phyloP scores from a whole-genome alignment of 192 early-diverging fungal species.

The Backusella mclennaniae region DNA sequence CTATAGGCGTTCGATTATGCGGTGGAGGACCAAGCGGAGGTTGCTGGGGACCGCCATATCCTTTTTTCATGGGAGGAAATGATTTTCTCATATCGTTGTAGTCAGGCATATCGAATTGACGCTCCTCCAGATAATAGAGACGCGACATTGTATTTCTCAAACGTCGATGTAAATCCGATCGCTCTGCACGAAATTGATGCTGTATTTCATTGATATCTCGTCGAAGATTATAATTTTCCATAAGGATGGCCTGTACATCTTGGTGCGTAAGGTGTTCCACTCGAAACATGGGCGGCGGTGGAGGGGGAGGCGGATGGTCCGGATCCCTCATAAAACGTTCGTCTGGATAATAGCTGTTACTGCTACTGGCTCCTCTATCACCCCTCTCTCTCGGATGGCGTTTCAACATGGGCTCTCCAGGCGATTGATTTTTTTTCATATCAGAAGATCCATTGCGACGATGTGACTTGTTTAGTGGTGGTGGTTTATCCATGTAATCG shows the following conservation, averaged over 20 bases:
- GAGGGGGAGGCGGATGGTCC: background rate
- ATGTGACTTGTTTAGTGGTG: background rate
- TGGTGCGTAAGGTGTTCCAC: background rate
- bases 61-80: background rate
- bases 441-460: background rate
- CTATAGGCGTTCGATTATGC: background rate
- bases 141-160: conserved; percentile 5
- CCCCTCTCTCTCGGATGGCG: background rate
- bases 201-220: background rate
- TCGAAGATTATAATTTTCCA: conserved; percentile 1
- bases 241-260: conserved; percentile 2
- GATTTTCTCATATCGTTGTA: background rate
- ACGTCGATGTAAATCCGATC: background rate
- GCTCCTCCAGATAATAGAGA: conserved; percentile 1
- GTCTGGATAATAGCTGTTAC: background rate
- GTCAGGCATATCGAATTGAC: background rate
- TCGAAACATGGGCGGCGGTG: background rate
- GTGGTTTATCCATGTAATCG: background rate
- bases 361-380: no score
- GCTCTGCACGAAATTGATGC: background rate
- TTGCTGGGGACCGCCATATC: background rate
- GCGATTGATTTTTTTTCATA: background rate
- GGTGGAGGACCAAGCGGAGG: background rate
- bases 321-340: background rate
- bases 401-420: background rate